Evolutionary conservation across 768 basidiomycete species (phyloP), one percentile per base, ranked within the genome.

Genomic region (Udeniomyces megalosporus): DNA sequence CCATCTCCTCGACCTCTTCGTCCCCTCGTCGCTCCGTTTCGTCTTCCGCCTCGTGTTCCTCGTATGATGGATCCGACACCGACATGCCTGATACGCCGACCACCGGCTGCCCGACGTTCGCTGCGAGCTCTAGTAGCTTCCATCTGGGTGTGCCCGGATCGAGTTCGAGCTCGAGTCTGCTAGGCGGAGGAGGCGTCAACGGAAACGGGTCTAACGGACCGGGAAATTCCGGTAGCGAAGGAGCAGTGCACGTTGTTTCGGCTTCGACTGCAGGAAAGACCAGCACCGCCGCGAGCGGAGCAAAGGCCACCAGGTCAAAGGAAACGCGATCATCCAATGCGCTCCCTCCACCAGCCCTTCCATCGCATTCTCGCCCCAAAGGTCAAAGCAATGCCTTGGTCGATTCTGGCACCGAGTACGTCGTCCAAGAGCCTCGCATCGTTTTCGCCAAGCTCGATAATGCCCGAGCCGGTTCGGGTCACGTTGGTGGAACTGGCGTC

Each of bases 41-140:
- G 38, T 42, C 38, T 42, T 42, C 38, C 10, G 38, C 38, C 38
- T 42, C 38, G 8, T 42, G 45, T 29, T 61, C 60, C 8, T 20
- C 52, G 32, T 61, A 47, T 45, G n/a, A n/a, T n/a, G 56, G 54
- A 34, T 58, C 49, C 49, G 62, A 58, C 56, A 57, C 62, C 47
- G 62, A 58, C 47, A 63, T 63, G 62, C 62, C 62, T 12, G 49
- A 57, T 17, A 63, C 62, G 17, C 62, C 62, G 28, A 58, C 62
- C 17, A 48, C 28, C 20, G 29, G 26, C 4, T 34, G 35, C 29
- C 15, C 51, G 55, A 53, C 55, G 49, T 26, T 17, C 42, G 60
- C 51, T 31, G 50, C 60, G 28, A 52, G 44, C 52, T 35, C 48
- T 32, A 46, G 47, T 22, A 17, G n/a, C 44, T 24, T 42, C 38